These are phyloP conservation scores for Tympanopsis confertula DNA, from an alignment of 2,329 filamentous ascomycete genomes.

Conservation along the genomic window DNA sequence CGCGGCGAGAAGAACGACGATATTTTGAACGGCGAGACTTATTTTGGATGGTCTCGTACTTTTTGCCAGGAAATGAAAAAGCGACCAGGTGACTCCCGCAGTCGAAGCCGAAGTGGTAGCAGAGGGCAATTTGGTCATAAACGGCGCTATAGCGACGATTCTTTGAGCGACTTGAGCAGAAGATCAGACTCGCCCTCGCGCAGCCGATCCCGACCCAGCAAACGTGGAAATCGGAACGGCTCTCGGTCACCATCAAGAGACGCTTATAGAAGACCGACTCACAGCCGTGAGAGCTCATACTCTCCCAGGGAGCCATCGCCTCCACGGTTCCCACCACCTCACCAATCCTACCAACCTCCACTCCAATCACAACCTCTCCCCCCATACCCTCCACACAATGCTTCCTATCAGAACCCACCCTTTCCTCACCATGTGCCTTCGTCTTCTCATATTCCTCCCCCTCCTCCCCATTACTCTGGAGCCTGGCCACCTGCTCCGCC, in stretches of 20 bases:
- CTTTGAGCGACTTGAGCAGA: neutral
- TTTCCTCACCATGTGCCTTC: neutral
- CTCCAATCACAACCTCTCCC: neutral
- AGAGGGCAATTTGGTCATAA: no score
- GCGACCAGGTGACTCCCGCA: constrained; percentile 7
- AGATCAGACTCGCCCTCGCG: neutral
- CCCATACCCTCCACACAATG: neutral
- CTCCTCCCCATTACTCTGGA: neutral
- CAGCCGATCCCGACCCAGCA: neutral
- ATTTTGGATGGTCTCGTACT: constrained; percentile 51
- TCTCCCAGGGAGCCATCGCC: neutral
- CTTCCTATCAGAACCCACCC: neutral
- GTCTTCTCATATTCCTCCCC: neutral
- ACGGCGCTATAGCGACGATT: neutral
- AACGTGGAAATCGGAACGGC: neutral
- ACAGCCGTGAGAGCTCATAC: neutral
- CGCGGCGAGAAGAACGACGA: constrained; percentile 33
- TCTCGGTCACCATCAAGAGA: neutral
- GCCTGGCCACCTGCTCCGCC: neutral
- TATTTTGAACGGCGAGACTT: constrained; percentile 35
- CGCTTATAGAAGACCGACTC: no score
- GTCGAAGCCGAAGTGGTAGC: neutral
- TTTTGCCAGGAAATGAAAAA: constrained; percentile 52
- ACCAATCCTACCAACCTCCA: neutral
- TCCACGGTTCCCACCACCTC: neutral